Conservation (phyloP, 352 stramenopile genomes). For the Peronosclerospora sorghi region DNA sequence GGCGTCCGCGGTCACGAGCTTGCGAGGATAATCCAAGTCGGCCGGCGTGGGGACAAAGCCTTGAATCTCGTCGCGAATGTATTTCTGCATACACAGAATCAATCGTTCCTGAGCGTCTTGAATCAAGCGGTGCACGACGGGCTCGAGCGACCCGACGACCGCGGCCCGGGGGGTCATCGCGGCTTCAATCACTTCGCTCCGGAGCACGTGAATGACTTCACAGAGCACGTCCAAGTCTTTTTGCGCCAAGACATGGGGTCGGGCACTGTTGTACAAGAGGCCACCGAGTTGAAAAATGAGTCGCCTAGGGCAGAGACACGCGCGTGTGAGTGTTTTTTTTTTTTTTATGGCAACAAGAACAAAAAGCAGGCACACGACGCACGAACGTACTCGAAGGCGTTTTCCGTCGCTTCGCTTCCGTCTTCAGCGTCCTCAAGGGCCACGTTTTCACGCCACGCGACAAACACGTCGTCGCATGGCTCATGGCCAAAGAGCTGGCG, state of each 20-base stretch:
- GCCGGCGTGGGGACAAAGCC: constrained; percentile 39
- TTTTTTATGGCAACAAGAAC: neutral
- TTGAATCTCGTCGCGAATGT: constrained; percentile 75
- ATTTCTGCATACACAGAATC: constrained; percentile 79
- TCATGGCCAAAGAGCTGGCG: constrained; percentile 54
- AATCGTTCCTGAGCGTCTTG: constrained; percentile 74
- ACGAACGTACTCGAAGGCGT: constrained; percentile 60
- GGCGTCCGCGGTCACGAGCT: constrained; percentile 29
- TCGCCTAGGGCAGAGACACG: too few relatives aligned
- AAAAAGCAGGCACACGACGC: neutral
- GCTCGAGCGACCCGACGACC: constrained; percentile 45
- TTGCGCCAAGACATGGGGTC: constrained; percentile 56
- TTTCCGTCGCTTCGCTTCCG: constrained; percentile 34
- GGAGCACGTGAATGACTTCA: constrained; percentile 66
- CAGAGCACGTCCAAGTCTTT: constrained; percentile 70
- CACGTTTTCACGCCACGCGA: constrained; percentile 19
- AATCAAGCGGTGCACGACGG: constrained; percentile 77
- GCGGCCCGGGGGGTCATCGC: constrained; percentile 42
- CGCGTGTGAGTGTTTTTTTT: neutral
- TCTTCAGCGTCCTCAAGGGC: constrained; percentile 14
- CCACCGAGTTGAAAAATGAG: constrained; percentile 71
- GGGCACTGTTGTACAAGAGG: constrained; percentile 57
- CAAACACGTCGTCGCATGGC: constrained; percentile 46
- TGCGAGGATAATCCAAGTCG: constrained; percentile 68
- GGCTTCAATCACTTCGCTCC: constrained; percentile 67